Conservation (phyloP, 768 basidiomycete genomes). For the Mycena haematopus region DNA sequence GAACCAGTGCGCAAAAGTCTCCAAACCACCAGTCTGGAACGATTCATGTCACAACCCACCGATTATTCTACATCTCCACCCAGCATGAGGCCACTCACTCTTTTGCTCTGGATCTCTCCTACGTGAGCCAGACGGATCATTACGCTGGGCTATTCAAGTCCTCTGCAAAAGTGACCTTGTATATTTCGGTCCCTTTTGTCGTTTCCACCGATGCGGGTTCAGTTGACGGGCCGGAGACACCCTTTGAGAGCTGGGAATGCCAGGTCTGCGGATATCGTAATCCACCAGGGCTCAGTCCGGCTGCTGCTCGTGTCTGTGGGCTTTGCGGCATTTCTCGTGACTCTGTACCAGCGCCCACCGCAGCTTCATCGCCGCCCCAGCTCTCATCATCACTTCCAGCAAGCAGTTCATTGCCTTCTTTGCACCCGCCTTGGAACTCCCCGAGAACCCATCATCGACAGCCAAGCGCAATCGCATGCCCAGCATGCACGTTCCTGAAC, state of each 20-base stretch:
- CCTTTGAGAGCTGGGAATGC: constrained; percentile 77
- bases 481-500: constrained; percentile 93
- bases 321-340: constrained; percentile 83
- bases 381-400: constrained; percentile 47
- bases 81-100: constrained; percentile 59
- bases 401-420: constrained; percentile 37
- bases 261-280: constrained; percentile 89
- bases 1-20: constrained; percentile 72
- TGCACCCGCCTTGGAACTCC: constrained; percentile 46
- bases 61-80: constrained; percentile 81
- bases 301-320: constrained; percentile 70
- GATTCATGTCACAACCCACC: constrained; percentile 78
- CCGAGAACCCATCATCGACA: constrained; percentile 40
- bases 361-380: constrained; percentile 32
- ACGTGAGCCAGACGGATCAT: constrained; percentile 79
- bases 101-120: constrained; percentile 69
- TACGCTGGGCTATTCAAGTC: constrained; percentile 92
- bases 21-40: constrained; percentile 79
- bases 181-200: constrained; percentile 50
- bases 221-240: constrained; percentile 37
- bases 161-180: constrained; percentile 85
- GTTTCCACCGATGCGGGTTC: constrained; percentile 33
- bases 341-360: constrained; percentile 40
- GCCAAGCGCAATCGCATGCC: constrained; percentile 64
- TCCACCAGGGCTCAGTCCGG: constrained; percentile 74